Evolutionary conservation across 2,329 filamentous ascomycete species (phyloP).

Genomic region (Diaporthe vaccinii): DNA sequence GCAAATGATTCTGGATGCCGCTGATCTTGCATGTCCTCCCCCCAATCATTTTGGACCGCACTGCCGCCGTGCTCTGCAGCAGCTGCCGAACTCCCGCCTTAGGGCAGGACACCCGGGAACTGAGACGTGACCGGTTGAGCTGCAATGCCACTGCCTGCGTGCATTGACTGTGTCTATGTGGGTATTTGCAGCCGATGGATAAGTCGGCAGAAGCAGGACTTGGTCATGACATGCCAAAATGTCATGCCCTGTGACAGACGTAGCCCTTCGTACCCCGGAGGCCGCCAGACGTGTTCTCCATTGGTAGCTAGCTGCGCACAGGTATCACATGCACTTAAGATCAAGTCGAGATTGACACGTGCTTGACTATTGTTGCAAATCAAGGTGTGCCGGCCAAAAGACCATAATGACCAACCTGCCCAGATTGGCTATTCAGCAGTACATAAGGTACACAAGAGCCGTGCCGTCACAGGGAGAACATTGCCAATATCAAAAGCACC

Average conservation of each 20-base stretch:
- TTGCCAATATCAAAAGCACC: too few species aligned
- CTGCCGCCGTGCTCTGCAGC: slow-evolving; percentile 3
- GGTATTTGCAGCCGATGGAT: neutral
- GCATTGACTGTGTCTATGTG: neutral
- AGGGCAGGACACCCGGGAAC: neutral
- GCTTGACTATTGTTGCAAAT: too few species aligned
- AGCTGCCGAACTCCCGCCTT: slow-evolving; percentile 6
- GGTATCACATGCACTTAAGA: neutral
- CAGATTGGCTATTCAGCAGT: too few species aligned
- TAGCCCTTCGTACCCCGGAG: neutral
- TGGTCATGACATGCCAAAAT: neutral
- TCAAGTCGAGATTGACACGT: neutral
- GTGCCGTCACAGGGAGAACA: neutral
- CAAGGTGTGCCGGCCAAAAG: too few species aligned
- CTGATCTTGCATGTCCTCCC: slow-evolving; percentile 8
- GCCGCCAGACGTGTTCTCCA: neutral
- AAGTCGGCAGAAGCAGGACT: neutral
- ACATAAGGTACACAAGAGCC: too few species aligned
- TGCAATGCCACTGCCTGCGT: neutral
- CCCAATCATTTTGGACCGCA: slow-evolving; percentile 16
- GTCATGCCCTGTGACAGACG: neutral
- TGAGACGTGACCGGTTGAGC: neutral
- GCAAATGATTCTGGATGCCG: slow-evolving; percentile 19
- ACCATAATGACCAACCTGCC: too few species aligned
- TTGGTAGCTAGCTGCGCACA: neutral